Base-by-base conservation (phyloP, 2,329 filamentous ascomycete species). In the Ophiostoma fasciatum region DNA sequence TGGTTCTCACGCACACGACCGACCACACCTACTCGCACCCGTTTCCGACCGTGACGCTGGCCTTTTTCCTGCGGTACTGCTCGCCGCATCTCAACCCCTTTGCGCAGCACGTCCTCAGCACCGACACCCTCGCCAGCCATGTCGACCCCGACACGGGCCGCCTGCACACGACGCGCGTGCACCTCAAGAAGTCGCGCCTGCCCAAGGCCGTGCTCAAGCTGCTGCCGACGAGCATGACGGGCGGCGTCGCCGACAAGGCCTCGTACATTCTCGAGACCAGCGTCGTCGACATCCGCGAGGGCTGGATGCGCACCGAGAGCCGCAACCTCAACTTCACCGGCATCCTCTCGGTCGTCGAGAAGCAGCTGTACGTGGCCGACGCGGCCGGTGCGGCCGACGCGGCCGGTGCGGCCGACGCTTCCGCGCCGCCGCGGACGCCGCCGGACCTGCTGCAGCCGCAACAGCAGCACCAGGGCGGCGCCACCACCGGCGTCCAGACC, bases 31-130 rank as follows among this genome's bases (percentile, higher is more conserved):
- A 87, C 66, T 68, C 76, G 45, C 83, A 88, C 58, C 78, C 80
- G 33, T 88, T 88, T 62, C 76, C 81, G 43, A 82, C 82, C 54
- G 82, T 90, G 43, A 84, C 82, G 33, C 77, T 90, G 56, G 82
- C 82, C 60, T 90, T 84, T 68, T 90, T 88, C 60, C 77, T 90
- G 33, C 81, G 82, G 46, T 90, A 90, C 60, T 84, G 81, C 41
- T 73, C 68, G 5, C 68, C 69, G 21, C 63, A 71, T 45, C 61
- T 71, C 45, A 90, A 88, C 51, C 82, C 82, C 7, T 87, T 88
- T 61, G 78, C 77, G 46, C 75, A 71, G 44, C 82, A 90, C 61
- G 82, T 90, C 36, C 64, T 85, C 48, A 83, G 79, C 51, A 85
- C 81, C 56, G 82, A 90, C 57, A 84, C 81, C 49, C 82, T 90